phyloP scores from a whole-genome alignment of 2,329 filamentous ascomycete species.

The Parastagonospora avenae region DNA sequence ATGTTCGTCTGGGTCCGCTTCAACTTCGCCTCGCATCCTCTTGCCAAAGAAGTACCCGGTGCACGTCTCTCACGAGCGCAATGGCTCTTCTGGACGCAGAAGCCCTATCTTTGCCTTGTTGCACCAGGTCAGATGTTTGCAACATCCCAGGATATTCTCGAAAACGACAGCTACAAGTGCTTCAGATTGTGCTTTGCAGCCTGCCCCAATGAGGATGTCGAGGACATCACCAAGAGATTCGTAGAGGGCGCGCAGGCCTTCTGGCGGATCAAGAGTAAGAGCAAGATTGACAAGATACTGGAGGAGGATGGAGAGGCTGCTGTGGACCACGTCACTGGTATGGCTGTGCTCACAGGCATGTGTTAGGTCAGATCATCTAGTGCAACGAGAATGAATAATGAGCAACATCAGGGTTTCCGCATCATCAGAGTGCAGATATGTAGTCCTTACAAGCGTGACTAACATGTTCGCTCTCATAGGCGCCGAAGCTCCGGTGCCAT shows the following conservation, averaged over 20 bases:
- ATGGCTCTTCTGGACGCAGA: conserved; percentile 72
- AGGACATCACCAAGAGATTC: conserved; percentile 66
- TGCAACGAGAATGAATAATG: background rate
- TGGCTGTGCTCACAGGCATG: conserved; percentile 40
- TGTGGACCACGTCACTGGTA: conserved; percentile 22
- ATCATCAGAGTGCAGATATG: background rate
- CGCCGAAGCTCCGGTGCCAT: background rate
- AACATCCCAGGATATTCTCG: conserved; percentile 64
- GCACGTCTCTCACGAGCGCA: conserved; percentile 67
- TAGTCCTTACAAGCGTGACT: background rate
- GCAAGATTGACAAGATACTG: conserved; percentile 68
- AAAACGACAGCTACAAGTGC: conserved; percentile 70
- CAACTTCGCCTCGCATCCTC: conserved; percentile 73
- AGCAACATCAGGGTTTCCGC: background rate
- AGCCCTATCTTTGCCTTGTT: conserved; percentile 72
- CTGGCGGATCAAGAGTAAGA: conserved; percentile 73
- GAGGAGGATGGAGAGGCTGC: conserved; percentile 42
- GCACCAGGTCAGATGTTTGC: conserved; percentile 76
- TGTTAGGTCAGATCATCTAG: conserved; percentile 16
- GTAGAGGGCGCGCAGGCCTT: conserved; percentile 73
- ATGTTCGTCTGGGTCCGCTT: conserved; percentile 91
- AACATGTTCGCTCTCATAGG: background rate
- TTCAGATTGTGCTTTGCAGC: conserved; percentile 85
- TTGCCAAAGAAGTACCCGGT: conserved; percentile 62
- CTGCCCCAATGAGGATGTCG: conserved; percentile 73